Conservation (phyloP, 352 stramenopile genomes). For the Phytopythium litorale region DNA sequence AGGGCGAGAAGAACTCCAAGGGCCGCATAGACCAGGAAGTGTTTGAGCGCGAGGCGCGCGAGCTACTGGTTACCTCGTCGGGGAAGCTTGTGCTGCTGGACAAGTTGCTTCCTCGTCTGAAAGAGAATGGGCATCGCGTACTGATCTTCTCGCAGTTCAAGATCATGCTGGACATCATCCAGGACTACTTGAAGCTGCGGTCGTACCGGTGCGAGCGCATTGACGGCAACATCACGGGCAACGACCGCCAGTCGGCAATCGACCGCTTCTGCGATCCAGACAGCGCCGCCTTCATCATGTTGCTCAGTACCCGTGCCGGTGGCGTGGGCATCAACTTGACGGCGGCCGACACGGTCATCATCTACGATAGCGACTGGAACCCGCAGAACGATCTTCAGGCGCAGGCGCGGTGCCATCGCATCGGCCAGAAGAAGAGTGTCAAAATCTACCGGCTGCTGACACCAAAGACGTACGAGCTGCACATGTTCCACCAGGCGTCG, state of each 20-base stretch:
- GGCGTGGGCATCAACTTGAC: constrained; percentile 99
- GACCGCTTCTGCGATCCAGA: constrained; percentile 83
- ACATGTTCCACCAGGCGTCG: constrained; percentile 93
- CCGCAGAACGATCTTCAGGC: constrained; percentile 96
- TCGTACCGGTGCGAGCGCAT: constrained; percentile 96
- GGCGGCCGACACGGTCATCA: constrained; percentile 95
- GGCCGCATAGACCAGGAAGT: constrained; percentile 28
- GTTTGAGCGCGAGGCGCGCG: constrained; percentile 57
- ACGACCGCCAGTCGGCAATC: constrained; percentile 94
- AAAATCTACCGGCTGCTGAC: constrained; percentile 92
- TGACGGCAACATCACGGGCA: constrained; percentile 97
- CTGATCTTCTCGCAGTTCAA: constrained; percentile 99
- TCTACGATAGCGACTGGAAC: constrained; percentile 99
- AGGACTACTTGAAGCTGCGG: constrained; percentile 95
- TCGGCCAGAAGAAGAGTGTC: constrained; percentile 92
- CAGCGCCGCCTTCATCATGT: constrained; percentile 92
- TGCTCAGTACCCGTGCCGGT: constrained; percentile 97
- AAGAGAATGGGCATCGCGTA: constrained; percentile 95
- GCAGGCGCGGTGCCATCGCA: constrained; percentile 89
- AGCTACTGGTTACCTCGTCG: constrained; percentile 92
- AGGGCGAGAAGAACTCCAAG: not conserved
- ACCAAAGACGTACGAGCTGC: constrained; percentile 91
- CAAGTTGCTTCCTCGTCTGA: constrained; percentile 96
- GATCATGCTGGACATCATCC: constrained; percentile 99
- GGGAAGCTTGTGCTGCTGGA: constrained; percentile 99